Evolutionary conservation across 441 rosid species (phyloP), one percentile per base, ranked within the genome.

Genomic region (Euphorbia corollata): DNA sequence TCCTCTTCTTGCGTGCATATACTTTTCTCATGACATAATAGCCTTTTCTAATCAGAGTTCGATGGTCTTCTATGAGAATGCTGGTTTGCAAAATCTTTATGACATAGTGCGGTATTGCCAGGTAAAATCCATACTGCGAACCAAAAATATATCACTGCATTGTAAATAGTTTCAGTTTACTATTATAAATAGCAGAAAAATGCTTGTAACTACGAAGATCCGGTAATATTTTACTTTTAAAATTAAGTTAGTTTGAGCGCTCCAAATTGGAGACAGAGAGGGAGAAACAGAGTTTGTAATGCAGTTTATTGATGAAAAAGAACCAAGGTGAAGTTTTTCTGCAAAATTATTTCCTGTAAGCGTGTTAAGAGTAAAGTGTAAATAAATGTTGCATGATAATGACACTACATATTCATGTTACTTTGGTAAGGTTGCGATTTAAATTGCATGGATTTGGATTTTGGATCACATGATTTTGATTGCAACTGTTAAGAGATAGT

Each of bases 51-150:
- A 55, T 72, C 90, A 93, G 99, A 94, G 99, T 83, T 86, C 99
- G 27, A 94, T 94, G 99, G 93, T 94, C 74, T 94, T 94, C 80
- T 87, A 89, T 70, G 97, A 94, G 84, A 85, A 94, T 69, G 83
- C 93, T 74, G 99, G 99, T 65, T 79, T 94, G 90, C 96, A 84
- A 73, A 94, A 87, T 79, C 96, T 91, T 50, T 94, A 91, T 71
- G 90, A 86, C 75, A 91, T 94, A 59, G 99, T 88, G 36, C 83
- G 88, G 63, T 94, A 89, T 75, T 91, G 92, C 76, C 97, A 85
- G 99, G 99, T 94, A 94, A n/a, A 47, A 0, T 68, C 18, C 20
- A 20, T 19, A 30, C 68, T 65, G 30, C 59, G 45, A 22, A 39
- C 59, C 50, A 5, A 22, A 6, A 54, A 8, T 8, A n/a, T 27